Evolutionary conservation across 371 early-diverging fungal genomes (phyloP).

Genomic region (Syncephalis plumigaleata): DNA sequence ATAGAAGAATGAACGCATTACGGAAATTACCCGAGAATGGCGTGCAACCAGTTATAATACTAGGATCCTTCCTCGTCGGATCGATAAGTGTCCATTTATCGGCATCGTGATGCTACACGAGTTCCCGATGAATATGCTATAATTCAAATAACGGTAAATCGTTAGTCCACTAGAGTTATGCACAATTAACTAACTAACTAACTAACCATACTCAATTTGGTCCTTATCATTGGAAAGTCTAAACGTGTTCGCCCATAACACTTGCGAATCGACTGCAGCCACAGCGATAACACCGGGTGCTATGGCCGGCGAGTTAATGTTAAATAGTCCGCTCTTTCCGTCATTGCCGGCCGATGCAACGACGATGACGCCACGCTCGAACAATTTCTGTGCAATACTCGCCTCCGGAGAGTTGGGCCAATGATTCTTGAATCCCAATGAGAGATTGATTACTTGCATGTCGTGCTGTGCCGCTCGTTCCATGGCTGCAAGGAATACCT

Average conservation of each 20-base stretch:
- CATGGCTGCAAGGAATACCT: constrained; percentile 46
- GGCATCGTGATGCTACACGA: not conserved
- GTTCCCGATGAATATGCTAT: not conserved
- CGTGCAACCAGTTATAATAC: no score
- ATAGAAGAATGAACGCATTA: no score
- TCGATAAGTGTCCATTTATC: not conserved
- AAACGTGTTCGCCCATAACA: not conserved
- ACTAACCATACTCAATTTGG: not conserved
- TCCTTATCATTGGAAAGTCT: not conserved
- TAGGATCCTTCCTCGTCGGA: no score
- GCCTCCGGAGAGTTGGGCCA: constrained; percentile 36
- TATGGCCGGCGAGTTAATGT: constrained; percentile 25
- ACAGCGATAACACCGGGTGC: constrained; percentile 26
- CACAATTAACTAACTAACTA: not conserved
- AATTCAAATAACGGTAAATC: not conserved
- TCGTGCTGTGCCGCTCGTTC: constrained; percentile 34
- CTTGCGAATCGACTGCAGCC: constrained; percentile 27
- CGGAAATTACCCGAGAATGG: no score
- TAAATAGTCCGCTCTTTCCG: constrained; percentile 30
- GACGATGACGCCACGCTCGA: constrained; percentile 17
- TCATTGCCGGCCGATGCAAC: constrained; percentile 47
- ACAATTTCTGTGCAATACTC: constrained; percentile 25
- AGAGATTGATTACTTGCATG: constrained; percentile 49
- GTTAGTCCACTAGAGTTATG: not conserved
- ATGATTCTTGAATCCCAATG: constrained; percentile 41